Evolutionary conservation across 2,329 filamentous ascomycete species (phyloP), one percentile per base, ranked within the genome.

Genomic region (Fusarium sp.): DNA sequence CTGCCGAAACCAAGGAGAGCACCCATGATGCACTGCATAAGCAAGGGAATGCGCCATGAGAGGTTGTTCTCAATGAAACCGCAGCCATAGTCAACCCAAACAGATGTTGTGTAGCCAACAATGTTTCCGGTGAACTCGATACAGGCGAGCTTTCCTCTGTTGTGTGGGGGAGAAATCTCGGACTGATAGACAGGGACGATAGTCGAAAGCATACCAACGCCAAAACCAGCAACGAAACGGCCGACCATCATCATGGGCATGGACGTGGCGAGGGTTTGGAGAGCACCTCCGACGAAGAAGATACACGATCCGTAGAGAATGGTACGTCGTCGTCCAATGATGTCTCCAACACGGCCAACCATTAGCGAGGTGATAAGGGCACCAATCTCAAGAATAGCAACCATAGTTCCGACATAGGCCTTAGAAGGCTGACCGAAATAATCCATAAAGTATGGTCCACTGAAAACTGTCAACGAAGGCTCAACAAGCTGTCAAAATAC

Each of bases 51-150:
- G 53, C 96, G 91, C 96, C 96, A 99, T 2, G 96, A 93, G 82
- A 91, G 86, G 78, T 98, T 84, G 74, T 85, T 92, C 67, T 93
- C 81, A 77, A 99, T 98, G 77, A 86, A 97, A 62, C 92, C 96
- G 81, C 94, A 97, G 75, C 96, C 95, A 81, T 98, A 99, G 80
- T 99, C 96, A 27, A 98, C 95, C 96, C 96, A 99, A 20, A 98
- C 95, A 73, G 95, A 98, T 58, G 93, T 93, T 59, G 95, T 91
- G 78, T 99, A 99, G 31, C 96, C 96, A 66, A 93, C 90, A 69
- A 99, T 97, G 80, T 99, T 99, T 58, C 96, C 96, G 0, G 95
- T 95, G 77, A 98, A 99, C 79, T 99, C 96, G 72, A 99, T 98
- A 79, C 96, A 98, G 23, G 95, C 96, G 67, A 99, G 86, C 81